Conservation (phyloP, 2,329 filamentous ascomycete genomes). For the Epichloe sp. region DNA sequence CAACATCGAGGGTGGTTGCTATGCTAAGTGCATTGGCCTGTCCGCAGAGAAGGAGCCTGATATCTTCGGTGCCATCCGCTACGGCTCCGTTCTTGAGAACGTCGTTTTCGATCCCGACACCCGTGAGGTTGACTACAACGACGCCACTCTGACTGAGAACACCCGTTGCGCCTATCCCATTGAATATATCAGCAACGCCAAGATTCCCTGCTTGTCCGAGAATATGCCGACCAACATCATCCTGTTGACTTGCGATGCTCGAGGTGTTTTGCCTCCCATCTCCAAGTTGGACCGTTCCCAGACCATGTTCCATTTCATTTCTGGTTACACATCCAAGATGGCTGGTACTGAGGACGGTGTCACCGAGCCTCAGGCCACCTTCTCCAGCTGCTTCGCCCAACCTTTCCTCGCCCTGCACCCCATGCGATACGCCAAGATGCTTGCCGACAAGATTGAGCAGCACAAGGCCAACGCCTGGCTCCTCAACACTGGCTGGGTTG, state of each 20-base stretch:
- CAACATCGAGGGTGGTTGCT: conserved; percentile 99
- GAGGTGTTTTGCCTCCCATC: conserved; percentile 93
- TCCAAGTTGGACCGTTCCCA: conserved; percentile 90
- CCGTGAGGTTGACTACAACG: conserved; percentile 89
- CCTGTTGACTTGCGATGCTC: conserved; percentile 92
- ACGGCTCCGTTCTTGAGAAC: conserved; percentile 96
- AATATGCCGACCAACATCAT: conserved; percentile 95
- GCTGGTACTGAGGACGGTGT: conserved; percentile 95
- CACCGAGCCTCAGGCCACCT: conserved; percentile 93
- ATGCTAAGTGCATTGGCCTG: conserved; percentile 96
- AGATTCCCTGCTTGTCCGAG: conserved; percentile 84
- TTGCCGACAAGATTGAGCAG: conserved; percentile 91
- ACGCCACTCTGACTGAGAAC: conserved; percentile 91
- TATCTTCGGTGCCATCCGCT: conserved; percentile 91
- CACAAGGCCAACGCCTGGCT: conserved; percentile 97
- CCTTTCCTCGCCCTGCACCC: conserved; percentile 97
- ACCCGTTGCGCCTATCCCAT: conserved; percentile 97
- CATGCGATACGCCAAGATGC: conserved; percentile 98
- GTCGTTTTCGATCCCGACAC: conserved; percentile 91
- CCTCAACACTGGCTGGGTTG: conserved; percentile 96
- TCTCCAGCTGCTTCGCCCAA: conserved; percentile 98
- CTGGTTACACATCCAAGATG: conserved; percentile 99
- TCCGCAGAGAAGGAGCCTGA: conserved; percentile 98
- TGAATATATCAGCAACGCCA: conserved; percentile 97
- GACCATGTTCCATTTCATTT: conserved; percentile 99